These are phyloP conservation scores for Plantago major DNA, from an alignment of 257 asterid species.

Conservation along the genomic window DNA sequence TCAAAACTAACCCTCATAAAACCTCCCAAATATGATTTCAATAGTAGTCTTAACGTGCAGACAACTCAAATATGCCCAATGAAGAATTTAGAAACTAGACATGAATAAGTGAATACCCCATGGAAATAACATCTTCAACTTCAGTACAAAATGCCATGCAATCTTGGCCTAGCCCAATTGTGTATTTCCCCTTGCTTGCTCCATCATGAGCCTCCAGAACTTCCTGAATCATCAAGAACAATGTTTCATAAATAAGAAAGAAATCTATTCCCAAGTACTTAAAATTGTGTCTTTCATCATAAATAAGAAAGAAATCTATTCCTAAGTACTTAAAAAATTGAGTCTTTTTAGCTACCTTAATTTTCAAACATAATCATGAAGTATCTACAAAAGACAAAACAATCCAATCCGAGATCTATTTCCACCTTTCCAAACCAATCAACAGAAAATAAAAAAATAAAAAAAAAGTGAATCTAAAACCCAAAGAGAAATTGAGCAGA, in stretches of 20 bases:
- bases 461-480: conserved; percentile 18
- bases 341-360: no score
- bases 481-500: conserved; percentile 2
- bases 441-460: conserved; percentile 16
- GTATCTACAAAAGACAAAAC: conserved; percentile 11
- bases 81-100: background rate
- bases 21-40: background rate
- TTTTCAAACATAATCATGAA: no score
- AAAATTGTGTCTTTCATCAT: no score
- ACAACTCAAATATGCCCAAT: conserved; percentile 6
- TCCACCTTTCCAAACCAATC: conserved; percentile 9
- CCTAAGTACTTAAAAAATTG: no score
- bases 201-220: conserved; percentile 95
- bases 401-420: conserved; percentile 22
- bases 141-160: conserved; percentile 96
- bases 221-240: conserved; percentile 47
- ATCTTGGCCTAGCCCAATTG: conserved; percentile 99
- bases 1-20: background rate
- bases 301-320: no score
- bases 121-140: conserved; percentile 97
- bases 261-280: no score
- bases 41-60: conserved; percentile 2
- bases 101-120: conserved; percentile 57
- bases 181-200: conserved; percentile 98
- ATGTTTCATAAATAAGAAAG: no score